Base-by-base conservation (phyloP, 805 yeast species). In the Yarrowia porcina region DNA sequence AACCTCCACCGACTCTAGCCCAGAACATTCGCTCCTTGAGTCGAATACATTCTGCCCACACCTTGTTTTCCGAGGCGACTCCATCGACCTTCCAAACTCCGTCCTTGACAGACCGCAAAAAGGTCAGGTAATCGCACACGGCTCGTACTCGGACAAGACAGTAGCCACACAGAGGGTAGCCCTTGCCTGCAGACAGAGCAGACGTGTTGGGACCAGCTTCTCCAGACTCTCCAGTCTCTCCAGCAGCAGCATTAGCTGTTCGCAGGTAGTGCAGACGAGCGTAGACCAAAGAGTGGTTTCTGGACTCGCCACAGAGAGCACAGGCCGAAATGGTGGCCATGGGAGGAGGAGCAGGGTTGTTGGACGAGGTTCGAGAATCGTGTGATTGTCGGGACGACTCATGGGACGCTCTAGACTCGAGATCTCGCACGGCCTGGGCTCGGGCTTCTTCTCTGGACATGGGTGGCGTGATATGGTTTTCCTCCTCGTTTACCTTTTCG, bases 91-190 rank as follows among this genome's bases (percentile, higher is more conserved):
- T 82, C 83, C 90, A 87, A 11, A 86, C 78, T 4, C 82, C 82
- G 54, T 79, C 76, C 64, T 80, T 79, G 41, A 92, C 75, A 25
- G 86, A 79, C 68, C 96, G 81, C 66, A 93, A 73, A 68, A 87
- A 87, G 41, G 91, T 88, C 70, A 90, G 84, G 65, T 90, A 81
- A 64, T 92, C 97, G 73, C 97, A 90, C 1, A 88, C 82, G 64
- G 89, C 84, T 69, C 98, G 82, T 57, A 91, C 79, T 70, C 90
- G 86, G 61, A 85, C 79, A 49, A 94, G 79, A 74, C 98, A 93
- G 68, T 84, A 86, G 65, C 87, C 86, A 72, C 97, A 93, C 33
- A 92, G 77, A 15, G 96, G 88, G 69, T 87, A 87, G 18, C 71
- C 71, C 23, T 63, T 52, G 75, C 77, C 54, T 21, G 59, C 27